These are phyloP conservation scores for Russula dissimulans DNA, from an alignment of 768 basidiomycete genomes.

Conservation along the genomic window DNA sequence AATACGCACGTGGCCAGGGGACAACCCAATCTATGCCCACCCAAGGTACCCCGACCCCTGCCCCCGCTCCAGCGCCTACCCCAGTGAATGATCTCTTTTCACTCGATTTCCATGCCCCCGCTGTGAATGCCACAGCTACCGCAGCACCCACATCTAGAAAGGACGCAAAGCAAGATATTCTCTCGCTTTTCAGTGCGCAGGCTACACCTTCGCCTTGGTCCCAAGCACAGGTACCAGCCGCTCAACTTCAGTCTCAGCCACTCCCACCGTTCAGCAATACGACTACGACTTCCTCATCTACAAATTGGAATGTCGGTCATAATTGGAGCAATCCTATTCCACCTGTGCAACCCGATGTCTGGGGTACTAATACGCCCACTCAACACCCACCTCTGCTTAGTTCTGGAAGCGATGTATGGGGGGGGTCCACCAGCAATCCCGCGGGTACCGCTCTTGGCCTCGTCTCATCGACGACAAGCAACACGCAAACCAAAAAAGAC, in stretches of 20 bases:
- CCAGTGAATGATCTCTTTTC: constrained; percentile 65
- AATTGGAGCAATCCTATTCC: constrained; percentile 42
- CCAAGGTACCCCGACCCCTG: background rate
- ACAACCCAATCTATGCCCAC: background rate
- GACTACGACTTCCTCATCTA: constrained; percentile 41
- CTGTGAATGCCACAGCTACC: constrained; percentile 26
- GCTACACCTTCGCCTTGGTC: constrained; percentile 26
- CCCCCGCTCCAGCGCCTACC: constrained; percentile 20
- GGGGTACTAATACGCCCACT: constrained; percentile 24
- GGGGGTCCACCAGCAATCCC: constrained; percentile 26
- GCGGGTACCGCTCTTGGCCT: constrained; percentile 27
- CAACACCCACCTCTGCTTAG: constrained; percentile 28
- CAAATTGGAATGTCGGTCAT: constrained; percentile 58
- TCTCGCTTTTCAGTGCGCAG: constrained; percentile 64
- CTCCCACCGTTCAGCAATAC: constrained; percentile 14
- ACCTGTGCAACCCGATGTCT: constrained; percentile 27
- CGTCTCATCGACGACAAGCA: constrained; percentile 27
- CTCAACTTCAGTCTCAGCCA: constrained; percentile 5
- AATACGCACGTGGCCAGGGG: constrained; percentile 10
- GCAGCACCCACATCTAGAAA: constrained; percentile 40
- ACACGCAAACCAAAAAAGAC: constrained; percentile 41
- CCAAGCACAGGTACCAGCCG: constrained; percentile 9
- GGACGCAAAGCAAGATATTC: constrained; percentile 76
- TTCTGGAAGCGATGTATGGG: constrained; percentile 53
- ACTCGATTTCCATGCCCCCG: constrained; percentile 73